Evolutionary conservation across 768 basidiomycete genomes (phyloP), one percentile per base, ranked within the genome.

Genomic region (Serendipita vermifera): DNA sequence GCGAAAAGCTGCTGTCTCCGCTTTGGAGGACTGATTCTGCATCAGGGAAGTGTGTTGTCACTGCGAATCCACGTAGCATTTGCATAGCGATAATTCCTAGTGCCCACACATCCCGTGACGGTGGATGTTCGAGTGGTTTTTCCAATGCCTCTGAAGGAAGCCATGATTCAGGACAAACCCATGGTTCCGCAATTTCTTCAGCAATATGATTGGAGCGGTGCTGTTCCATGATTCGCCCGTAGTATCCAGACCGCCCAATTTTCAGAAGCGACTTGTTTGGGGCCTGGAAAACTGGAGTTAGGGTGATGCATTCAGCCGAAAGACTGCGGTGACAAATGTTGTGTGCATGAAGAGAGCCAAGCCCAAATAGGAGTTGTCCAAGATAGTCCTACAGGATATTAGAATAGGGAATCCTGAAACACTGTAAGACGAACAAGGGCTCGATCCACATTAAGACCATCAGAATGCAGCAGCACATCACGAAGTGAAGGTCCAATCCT

Each of bases 121-220:
- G 79, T 6, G 86, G 84, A 65, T 92, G 92, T 0, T 77, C 64
- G n/a, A 89, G 72, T 0, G 83, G 82, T 24, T 85, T 85, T 35
- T 88, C 84, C 41, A 85, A 75, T 36, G 82, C 82, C 54, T 93
- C 92, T 58, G 79, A 80, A 0, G 84, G 82, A 4, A 83, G 61
- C 90, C 87, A 55, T 31, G 20, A 32, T 22, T 57, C 55, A n/a
- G 31, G 11, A 14, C 24, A 14, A 3, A 33, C 15, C n/a, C 24
- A 39, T 26, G 13, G 14, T 22, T 33, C 33, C 7, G 24, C 7
- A 5, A 22, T 32, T 55, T 35, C 35, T 26, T 5, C 14, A 15
- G 27, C 76, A 61, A 94, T 88, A 0, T 82, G 79, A 62, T 96
- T 90, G 2, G 92, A 94, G 15, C 81, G 75, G 63, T 94, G 85